phyloP scores from a whole-genome alignment of 495 filamentous ascomycete genomes.

The Immersiella caudata region DNA sequence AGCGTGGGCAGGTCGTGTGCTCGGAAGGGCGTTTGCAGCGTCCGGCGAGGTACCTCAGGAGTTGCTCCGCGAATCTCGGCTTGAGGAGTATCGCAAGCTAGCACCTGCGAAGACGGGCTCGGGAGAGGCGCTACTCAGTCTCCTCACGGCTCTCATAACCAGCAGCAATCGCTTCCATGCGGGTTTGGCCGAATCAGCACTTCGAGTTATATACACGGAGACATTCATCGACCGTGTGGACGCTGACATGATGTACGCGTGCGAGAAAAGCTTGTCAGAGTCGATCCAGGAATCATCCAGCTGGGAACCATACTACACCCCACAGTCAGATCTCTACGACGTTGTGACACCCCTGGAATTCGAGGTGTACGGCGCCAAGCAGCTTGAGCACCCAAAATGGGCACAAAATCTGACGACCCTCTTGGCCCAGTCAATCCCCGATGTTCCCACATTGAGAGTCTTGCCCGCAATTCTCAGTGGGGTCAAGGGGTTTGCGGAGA shows the following conservation, averaged over 20 bases:
- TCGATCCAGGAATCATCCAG: conserved; percentile 48
- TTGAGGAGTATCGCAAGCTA: conserved; percentile 52
- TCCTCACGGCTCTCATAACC: conserved; percentile 69
- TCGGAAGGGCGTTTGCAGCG: conserved; percentile 82
- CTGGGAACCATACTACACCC: conserved; percentile 52
- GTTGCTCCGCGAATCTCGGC: conserved; percentile 59
- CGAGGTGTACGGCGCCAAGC: conserved; percentile 37
- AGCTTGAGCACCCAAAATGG: conserved; percentile 57
- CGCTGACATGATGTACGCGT: conserved; percentile 51
- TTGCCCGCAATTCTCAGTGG: conserved; percentile 62
- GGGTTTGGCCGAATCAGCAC: conserved; percentile 74
- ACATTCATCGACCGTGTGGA: conserved; percentile 44
- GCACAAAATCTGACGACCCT: conserved; percentile 62
- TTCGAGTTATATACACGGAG: conserved; percentile 69
- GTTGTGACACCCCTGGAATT: conserved; percentile 27
- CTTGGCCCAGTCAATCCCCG: conserved; percentile 60
- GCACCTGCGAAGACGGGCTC: conserved; percentile 44
- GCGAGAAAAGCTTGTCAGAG: conserved; percentile 47
- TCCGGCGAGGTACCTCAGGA: conserved; percentile 65
- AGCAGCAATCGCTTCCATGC: conserved; percentile 64
- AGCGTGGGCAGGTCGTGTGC: conserved; percentile 79
- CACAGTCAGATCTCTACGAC: conserved; percentile 45
- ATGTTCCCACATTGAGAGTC: conserved; percentile 67
- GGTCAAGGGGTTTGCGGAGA: conserved; percentile 68
- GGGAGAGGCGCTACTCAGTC: conserved; percentile 58